Conservation (phyloP, 169 alveolate species). For the Eimeria brunetti region DNA sequence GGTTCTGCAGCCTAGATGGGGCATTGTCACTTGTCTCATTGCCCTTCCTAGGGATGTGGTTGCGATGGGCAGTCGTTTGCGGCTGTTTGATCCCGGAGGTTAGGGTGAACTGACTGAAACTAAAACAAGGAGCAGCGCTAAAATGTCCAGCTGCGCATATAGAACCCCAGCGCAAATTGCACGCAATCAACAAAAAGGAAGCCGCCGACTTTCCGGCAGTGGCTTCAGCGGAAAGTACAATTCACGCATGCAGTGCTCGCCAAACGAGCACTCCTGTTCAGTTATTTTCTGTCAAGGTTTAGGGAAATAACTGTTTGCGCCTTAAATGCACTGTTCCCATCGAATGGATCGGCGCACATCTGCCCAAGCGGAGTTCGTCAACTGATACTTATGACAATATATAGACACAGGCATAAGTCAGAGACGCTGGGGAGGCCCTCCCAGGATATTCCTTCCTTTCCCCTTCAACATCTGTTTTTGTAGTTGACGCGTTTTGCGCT, state of each 20-base stretch:
- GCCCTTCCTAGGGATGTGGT: not conserved
- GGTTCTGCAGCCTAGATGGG: not conserved
- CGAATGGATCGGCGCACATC: not conserved
- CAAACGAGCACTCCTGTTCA: not conserved
- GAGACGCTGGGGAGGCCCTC: not conserved
- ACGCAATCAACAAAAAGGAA: not conserved
- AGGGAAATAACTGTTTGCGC: not conserved
- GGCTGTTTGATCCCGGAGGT: not conserved
- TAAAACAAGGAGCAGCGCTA: not conserved
- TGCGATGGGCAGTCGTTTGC: not conserved
- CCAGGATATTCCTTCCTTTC: not conserved
- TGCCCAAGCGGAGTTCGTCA: not conserved
- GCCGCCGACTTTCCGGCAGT: not conserved
- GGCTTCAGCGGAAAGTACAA: not conserved
- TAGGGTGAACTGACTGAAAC: not conserved
- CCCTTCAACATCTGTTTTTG: constrained; percentile 77
- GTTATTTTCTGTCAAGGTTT: not conserved
- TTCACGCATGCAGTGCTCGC: not conserved
- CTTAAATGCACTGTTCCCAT: not conserved
- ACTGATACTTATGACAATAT: not conserved
- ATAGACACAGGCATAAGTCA: not conserved
- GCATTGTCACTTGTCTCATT: not conserved
- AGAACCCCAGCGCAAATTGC: not conserved
- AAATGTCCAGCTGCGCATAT: not conserved
- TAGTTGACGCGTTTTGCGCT: constrained; percentile 68